Conservation (phyloP, 2,329 filamentous ascomycete species). For the Nannizzia gypsea region DNA sequence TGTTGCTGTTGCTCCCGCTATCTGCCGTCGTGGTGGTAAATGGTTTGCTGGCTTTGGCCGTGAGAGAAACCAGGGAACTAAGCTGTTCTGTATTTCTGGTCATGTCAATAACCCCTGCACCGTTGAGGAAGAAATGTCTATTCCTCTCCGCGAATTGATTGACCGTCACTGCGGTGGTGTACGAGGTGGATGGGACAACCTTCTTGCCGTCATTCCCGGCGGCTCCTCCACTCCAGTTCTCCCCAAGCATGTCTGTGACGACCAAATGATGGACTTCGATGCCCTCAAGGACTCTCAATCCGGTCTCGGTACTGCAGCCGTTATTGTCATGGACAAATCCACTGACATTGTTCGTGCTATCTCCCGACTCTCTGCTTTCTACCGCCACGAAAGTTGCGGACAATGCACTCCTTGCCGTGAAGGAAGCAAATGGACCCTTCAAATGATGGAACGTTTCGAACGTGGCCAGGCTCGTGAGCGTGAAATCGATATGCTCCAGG, state of each 20-base stretch:
- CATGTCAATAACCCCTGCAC: constrained; percentile 98
- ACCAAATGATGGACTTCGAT: constrained; percentile 98
- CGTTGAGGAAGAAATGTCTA: constrained; percentile 99
- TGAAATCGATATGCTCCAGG: constrained; percentile 99
- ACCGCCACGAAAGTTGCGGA: constrained; percentile 95
- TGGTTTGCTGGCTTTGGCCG: constrained; percentile 95
- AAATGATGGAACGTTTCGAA: constrained; percentile 97
- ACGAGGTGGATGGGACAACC: constrained; percentile 92
- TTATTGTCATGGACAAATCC: constrained; percentile 98
- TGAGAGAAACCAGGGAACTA: constrained; percentile 92
- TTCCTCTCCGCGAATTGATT: constrained; percentile 87
- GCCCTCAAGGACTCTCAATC: constrained; percentile 95
- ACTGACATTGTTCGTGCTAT: constrained; percentile 93
- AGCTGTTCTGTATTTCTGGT: constrained; percentile 95
- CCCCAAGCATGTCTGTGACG: constrained; percentile 78
- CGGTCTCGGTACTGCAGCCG: constrained; percentile 89
- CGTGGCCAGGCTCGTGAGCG: constrained; percentile 75
- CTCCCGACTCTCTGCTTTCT: constrained; percentile 85
- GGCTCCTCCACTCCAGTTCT: constrained; percentile 94
- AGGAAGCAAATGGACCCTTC: constrained; percentile 96
- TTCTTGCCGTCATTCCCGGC: constrained; percentile 87
- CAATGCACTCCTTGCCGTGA: constrained; percentile 99
- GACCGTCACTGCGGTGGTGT: constrained; percentile 98
- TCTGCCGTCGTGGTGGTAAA: constrained; percentile 76
- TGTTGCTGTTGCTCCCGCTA: constrained; percentile 86